Base-by-base conservation (phyloP, 805 yeast genomes). In the Teunomyces barrocoloradensis region DNA sequence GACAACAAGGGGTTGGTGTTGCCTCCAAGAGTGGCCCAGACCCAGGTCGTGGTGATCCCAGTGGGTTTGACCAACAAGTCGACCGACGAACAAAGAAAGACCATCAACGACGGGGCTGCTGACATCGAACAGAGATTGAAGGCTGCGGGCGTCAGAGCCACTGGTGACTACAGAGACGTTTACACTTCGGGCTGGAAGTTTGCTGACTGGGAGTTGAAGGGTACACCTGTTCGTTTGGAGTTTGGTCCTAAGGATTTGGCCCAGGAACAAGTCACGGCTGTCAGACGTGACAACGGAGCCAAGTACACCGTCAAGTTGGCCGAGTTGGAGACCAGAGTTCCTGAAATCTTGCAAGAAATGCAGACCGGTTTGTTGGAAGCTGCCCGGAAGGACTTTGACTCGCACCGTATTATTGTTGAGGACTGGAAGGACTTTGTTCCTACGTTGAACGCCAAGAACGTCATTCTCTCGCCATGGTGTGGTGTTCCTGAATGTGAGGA, bases 181-280 rank as follows among this genome's bases (percentile, higher is more conserved):
- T 92, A 94, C 75, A 85, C 97, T 45, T 96, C 98, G 55, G 99
- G 99, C 54, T 94, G 97, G 98, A 94, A 94, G 74, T 94, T 92
- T 72, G 85, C 97, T 49, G 96, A 94, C 66, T 87, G 95, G 79
- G 99, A 94, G 75, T 82, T 94, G 66, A 89, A 87, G 77, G 99
- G 99, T 79, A 78, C 85, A 45, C 98, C 98, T 55, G 74, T 94
- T 54, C 86, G 99, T 70, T 64, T 94, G 42, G 99, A 94, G 77
- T 80, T 88, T 61, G 99, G 99, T 58, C 99, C 99, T 60, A 89
- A 87, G 75, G 99, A 94, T 71, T 75, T 89, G 61, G 85, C 86
- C 62, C 80, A 84, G 65, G 74, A 80, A 54, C 87, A 85, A 61
- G 94, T 87, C 43, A 77, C 88, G 36, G 94, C 90, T 50, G 99